Conservation (phyloP, 1,139 yeast genomes). For the Scheffersomyces cryptocercus region DNA sequence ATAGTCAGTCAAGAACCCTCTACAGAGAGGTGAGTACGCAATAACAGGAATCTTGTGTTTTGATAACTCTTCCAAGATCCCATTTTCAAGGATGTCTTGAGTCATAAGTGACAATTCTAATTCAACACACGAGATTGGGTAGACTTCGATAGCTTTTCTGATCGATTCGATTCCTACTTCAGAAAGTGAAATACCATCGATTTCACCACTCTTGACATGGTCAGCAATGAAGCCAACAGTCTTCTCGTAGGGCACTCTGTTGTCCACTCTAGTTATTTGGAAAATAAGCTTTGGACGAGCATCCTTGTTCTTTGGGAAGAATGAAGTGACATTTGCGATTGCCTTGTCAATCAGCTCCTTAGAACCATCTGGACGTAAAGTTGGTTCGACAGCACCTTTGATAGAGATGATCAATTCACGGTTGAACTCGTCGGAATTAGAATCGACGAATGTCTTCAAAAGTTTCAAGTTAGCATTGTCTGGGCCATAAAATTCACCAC, state of each 20-base stretch:
- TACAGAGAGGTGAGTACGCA: constrained; percentile 78
- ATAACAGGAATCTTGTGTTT: constrained; percentile 54
- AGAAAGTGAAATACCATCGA: constrained; percentile 67
- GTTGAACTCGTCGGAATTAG: constrained; percentile 54
- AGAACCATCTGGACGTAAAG: constrained; percentile 33
- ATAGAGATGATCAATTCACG: constrained; percentile 34
- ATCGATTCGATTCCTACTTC: constrained; percentile 67
- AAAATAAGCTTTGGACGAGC: constrained; percentile 51
- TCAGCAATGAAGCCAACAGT: constrained; percentile 51
- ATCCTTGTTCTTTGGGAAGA: constrained; percentile 44
- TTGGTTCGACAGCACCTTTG: constrained; percentile 16
- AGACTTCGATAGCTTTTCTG: constrained; percentile 49
- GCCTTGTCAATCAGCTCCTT: constrained; percentile 47
- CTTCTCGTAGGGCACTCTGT: constrained; percentile 44
- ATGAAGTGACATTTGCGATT: constrained; percentile 48
- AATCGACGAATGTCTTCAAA: constrained; percentile 53
- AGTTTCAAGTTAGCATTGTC: constrained; percentile 47
- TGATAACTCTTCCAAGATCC: constrained; percentile 55
- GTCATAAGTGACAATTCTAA: constrained; percentile 69
- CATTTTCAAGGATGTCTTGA: constrained; percentile 57
- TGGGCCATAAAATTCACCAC: constrained; percentile 76
- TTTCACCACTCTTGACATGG: constrained; percentile 51
- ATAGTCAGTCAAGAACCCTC: constrained; percentile 70
- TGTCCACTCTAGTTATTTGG: constrained; percentile 69
- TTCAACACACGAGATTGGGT: constrained; percentile 66